These are phyloP conservation scores for Diplotaxis tenuifolia DNA, from an alignment of 345 rosid genomes.

Conservation along the genomic window DNA sequence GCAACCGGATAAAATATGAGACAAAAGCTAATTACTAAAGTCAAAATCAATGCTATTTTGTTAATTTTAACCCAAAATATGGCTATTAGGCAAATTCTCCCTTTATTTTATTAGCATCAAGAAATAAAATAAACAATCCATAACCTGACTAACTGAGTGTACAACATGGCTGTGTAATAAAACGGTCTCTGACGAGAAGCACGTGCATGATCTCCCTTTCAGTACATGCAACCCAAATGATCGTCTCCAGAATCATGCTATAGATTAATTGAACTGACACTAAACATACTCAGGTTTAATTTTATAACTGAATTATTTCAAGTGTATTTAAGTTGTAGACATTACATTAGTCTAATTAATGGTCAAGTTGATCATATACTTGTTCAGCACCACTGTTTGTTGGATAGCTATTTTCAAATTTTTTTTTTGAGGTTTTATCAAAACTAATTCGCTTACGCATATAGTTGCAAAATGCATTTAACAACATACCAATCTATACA, in stretches of 20 bases:
- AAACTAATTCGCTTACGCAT: neutral
- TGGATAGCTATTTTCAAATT: neutral
- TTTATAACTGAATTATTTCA: neutral
- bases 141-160: neutral
- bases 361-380: neutral
- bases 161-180: neutral
- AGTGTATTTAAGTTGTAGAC: neutral
- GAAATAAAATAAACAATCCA: neutral
- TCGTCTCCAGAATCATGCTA: neutral
- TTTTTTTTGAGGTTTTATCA: neutral
- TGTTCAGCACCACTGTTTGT: neutral
- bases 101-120: neutral
- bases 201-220: neutral
- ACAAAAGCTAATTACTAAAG: too few relatives aligned
- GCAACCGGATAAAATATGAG: too few relatives aligned
- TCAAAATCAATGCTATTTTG: too few relatives aligned
- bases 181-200: neutral
- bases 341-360: neutral
- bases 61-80: too few relatives aligned
- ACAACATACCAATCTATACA: neutral
- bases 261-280: neutral
- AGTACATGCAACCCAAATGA: neutral
- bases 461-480: neutral
- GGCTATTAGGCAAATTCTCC: too few relatives aligned
- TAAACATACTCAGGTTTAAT: neutral